phyloP scores from a whole-genome alignment of 2,329 filamentous ascomycete species.

The Diaporthe humulicola region DNA sequence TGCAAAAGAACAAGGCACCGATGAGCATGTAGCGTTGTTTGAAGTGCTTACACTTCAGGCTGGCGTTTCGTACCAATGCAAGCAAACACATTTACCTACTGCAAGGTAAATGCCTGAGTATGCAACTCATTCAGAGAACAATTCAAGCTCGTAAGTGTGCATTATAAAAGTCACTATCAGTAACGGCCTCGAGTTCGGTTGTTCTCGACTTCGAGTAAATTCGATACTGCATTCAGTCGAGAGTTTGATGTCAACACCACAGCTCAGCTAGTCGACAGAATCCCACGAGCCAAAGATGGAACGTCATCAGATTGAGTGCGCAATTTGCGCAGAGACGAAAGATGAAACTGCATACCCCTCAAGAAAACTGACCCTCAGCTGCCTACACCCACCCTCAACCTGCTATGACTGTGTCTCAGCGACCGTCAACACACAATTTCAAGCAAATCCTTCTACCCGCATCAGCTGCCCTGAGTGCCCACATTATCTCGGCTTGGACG shows the following conservation, averaged over 20 bases:
- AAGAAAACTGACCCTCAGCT: not conserved
- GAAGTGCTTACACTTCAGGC: not conserved
- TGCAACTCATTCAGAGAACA: not conserved
- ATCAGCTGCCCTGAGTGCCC: constrained; percentile 10
- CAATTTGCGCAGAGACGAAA: not conserved
- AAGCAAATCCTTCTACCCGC: not conserved
- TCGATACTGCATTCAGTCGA: not conserved
- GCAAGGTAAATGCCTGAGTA: no score
- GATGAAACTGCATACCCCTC: not conserved
- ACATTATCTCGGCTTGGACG: not conserved
- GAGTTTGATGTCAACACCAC: accelerated
- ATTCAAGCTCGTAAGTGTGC: accelerated
- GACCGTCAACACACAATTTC: not conserved
- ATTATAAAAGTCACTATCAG: not conserved
- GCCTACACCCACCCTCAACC: not conserved
- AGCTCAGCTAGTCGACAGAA: no score
- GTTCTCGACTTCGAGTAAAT: no score
- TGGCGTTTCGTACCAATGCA: not conserved
- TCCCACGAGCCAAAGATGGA: not conserved
- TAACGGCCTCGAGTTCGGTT: no score
- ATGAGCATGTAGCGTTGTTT: not conserved
- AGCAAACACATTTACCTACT: not conserved
- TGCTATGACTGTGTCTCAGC: not conserved
- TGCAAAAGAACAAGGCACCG: no score
- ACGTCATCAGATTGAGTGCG: not conserved